phyloP scores from a whole-genome alignment of 106 monocot genomes.

The Acorus gramineus region DNA sequence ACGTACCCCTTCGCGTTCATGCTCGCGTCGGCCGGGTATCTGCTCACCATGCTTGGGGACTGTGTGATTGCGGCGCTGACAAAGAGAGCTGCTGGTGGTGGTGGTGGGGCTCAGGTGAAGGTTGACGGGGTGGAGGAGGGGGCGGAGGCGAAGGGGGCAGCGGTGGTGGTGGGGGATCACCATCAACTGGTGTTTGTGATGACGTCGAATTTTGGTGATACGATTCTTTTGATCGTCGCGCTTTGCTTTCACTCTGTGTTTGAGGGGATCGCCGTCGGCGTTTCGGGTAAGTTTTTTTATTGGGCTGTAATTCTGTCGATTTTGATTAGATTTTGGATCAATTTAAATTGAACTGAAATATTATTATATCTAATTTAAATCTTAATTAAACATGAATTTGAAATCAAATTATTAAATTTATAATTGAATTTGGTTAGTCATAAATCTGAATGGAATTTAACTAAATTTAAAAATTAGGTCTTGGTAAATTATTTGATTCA shows the following conservation, averaged over 20 bases:
- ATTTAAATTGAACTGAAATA: too few species aligned
- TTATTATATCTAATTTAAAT: too few species aligned
- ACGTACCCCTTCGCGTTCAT: constrained; percentile 57
- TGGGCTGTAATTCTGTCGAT: too few species aligned
- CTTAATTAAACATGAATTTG: too few species aligned
- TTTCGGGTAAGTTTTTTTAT: constrained; percentile 22
- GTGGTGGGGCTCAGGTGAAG: not conserved
- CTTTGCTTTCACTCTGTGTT: constrained; percentile 73
- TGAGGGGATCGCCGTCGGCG: constrained; percentile 65
- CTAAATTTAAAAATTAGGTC: too few species aligned
- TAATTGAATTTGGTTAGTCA: too few species aligned
- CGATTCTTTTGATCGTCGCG: constrained; percentile 44
- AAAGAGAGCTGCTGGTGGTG: constrained; percentile 1
- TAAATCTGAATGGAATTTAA: too few species aligned
- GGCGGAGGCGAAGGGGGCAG: constrained; percentile 1
- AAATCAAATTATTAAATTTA: too few species aligned
- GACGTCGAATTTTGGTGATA: constrained; percentile 40
- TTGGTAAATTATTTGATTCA: too few species aligned
- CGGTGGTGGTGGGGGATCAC: not conserved
- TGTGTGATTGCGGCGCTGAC: constrained; percentile 13
- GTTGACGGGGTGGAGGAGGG: constrained; percentile 6
- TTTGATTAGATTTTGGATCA: too few species aligned
- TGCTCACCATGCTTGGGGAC: constrained; percentile 51
- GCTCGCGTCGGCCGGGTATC: constrained; percentile 46
- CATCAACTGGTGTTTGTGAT: constrained; percentile 17